Evolutionary conservation across 2,329 filamentous ascomycete species (phyloP).

Genomic region (Raffaelea ambrosiae): DNA sequence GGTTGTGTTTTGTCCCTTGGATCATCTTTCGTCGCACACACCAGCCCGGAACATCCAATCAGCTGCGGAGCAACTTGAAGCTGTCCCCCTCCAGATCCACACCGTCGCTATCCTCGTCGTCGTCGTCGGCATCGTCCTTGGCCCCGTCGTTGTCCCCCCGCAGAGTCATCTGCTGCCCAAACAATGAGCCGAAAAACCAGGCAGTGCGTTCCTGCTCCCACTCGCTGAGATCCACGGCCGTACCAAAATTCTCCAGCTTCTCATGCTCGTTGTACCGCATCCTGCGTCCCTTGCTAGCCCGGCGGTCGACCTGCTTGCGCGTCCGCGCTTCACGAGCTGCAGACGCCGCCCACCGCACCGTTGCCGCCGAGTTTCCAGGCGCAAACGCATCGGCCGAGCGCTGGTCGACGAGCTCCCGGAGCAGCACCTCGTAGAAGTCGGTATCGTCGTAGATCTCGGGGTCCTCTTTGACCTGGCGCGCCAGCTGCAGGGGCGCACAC

Average conservation of each 20-base stretch:
- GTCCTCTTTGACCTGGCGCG: conserved; percentile 48
- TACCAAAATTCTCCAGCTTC: conserved; percentile 98
- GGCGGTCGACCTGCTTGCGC: conserved; percentile 79
- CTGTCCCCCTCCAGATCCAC: too few relatives aligned
- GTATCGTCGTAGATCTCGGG: conserved; percentile 78
- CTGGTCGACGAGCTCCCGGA: conserved; percentile 90
- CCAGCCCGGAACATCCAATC: too few relatives aligned
- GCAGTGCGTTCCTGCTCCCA: conserved; percentile 62
- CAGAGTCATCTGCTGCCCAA: conserved; percentile 61
- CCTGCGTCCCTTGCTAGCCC: conserved; percentile 90
- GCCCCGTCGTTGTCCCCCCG: conserved; percentile 45
- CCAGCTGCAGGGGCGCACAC: conserved; percentile 63
- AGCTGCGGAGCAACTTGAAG: too few relatives aligned
- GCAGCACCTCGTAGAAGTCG: conserved; percentile 85
- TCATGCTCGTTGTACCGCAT: conserved; percentile 92
- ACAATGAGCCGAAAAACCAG: conserved; percentile 64
- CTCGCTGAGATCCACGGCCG: conserved; percentile 66
- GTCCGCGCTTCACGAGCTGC: conserved; percentile 70
- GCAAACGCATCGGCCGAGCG: conserved; percentile 59
- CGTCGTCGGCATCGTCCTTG: conserved; percentile 22
- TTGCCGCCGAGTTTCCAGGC: conserved; percentile 36
- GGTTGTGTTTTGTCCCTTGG: too few relatives aligned
- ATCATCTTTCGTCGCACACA: too few relatives aligned
- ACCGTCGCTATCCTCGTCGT: conserved; percentile 20
- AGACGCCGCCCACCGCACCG: conserved; percentile 57